These are phyloP conservation scores for Vararia minispora DNA, from an alignment of 768 basidiomycete genomes.

Conservation along the genomic window DNA sequence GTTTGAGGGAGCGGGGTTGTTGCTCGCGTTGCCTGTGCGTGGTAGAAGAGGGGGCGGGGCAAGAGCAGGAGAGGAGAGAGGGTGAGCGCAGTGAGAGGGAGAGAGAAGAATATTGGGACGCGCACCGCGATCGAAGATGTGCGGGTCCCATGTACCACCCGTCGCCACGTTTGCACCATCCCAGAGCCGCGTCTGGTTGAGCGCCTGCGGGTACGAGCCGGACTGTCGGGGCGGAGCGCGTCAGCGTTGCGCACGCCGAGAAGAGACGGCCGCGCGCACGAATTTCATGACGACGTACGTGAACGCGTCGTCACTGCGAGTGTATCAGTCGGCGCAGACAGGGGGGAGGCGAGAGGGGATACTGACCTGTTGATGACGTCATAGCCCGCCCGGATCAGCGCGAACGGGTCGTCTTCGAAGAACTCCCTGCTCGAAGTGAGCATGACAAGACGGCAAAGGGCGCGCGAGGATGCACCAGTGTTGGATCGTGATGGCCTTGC, in stretches of 20 bases:
- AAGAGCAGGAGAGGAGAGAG: too few species aligned
- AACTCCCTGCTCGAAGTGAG: constrained; percentile 12
- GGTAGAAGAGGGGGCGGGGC: too few species aligned
- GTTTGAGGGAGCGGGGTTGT: constrained; percentile 15
- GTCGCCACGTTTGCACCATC: constrained; percentile 19
- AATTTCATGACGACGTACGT: constrained; percentile 19
- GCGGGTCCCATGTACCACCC: constrained; percentile 17
- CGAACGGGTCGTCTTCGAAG: constrained; percentile 16
- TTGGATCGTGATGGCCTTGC: constrained; percentile 31
- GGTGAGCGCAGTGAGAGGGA: not conserved
- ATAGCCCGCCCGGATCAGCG: constrained; percentile 16
- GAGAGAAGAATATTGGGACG: not conserved
- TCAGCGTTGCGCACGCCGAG: constrained; percentile 10
- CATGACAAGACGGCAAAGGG: too few species aligned
- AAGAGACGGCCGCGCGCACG: constrained; percentile 3
- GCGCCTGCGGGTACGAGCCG: constrained; percentile 22
- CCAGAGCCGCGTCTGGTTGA: constrained; percentile 21
- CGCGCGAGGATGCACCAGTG: constrained; percentile 30
- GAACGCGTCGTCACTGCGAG: constrained; percentile 14
- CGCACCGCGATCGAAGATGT: constrained; percentile 17
- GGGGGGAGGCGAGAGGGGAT: constrained; percentile 7
- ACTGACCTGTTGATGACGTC: constrained; percentile 18
- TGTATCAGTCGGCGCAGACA: constrained; percentile 4
- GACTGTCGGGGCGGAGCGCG: constrained; percentile 18
- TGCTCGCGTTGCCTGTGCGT: constrained; percentile 16